Evolutionary conservation across 306 rosid species (phyloP), one percentile per base, ranked within the genome.

Genomic region (Quercus suber): DNA sequence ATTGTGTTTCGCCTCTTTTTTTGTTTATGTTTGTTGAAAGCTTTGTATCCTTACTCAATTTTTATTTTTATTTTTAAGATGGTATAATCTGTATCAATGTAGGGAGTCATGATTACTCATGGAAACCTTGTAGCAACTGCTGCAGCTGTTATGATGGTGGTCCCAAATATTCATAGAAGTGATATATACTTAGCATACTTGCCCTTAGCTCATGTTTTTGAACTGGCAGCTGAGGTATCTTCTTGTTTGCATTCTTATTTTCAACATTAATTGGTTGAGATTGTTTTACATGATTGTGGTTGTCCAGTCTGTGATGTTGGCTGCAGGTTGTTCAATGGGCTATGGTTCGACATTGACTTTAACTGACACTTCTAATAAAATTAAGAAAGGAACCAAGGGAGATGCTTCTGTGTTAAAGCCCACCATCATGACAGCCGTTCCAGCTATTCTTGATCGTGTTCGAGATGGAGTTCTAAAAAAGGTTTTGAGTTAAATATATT

Each of bases 31-130:
- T 10, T 49, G 5, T 49, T 58, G 78, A 73, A 65, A 69, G 43
- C 77, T 77, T n/a, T 37, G 49, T 67, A 63, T 73, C 41, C 31
- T 43, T 61, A 15, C 55, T 19, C 30, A 28, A 52, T 19, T 64
- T 23, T 61, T 37, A 45, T 65, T 64, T 35, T 65, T 75, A 51
- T 18, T 52, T 73, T 43, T 84, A 65, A 83, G 77, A 63, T 25
- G 18, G 0, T 82, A 33, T 81, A 21, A 53, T 70, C 69, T 71
- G 76, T 84, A 25, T 58, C 78, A 74, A 68, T 84, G 45, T 74
- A 93, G 98, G 99, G 97, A 79, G 99, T 94, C 73, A 94, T 92
- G 99, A 88, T 94, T 84, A 92, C 93, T 71, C 97, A 92, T 55
- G 97, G 97, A 35, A 94, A 94, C 78, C 85, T 92, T 13, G 89